These are phyloP conservation scores for Sicyos baderoa DNA, from an alignment of 306 rosid genomes.

Conservation along the genomic window DNA sequence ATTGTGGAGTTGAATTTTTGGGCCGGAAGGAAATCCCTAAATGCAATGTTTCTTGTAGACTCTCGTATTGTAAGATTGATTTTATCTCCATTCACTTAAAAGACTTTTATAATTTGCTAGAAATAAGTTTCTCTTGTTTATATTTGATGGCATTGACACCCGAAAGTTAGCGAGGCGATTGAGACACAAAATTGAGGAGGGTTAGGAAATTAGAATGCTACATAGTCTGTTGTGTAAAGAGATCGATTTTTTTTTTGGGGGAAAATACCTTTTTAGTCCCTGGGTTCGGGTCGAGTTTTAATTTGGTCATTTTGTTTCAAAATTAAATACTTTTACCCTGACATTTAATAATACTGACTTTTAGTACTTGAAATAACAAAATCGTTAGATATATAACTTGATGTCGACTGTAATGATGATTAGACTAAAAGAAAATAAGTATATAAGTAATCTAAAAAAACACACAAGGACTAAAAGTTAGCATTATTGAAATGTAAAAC, in stretches of 20 bases:
- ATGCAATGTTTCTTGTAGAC: not conserved
- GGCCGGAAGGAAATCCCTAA: slow-evolving; percentile 7
- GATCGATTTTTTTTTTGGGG: not conserved
- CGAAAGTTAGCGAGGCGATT: not conserved
- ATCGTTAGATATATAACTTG: too few relatives aligned
- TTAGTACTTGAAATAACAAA: too few relatives aligned
- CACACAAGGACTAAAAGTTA: too few relatives aligned
- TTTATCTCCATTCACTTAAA: not conserved
- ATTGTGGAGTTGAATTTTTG: slow-evolving; percentile 1
- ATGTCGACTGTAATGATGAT: too few relatives aligned
- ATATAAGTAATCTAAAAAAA: too few relatives aligned
- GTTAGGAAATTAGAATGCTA: not conserved
- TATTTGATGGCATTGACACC: slow-evolving; percentile 2
- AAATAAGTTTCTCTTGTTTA: not conserved
- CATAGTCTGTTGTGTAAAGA: not conserved
- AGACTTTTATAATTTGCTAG: not conserved
- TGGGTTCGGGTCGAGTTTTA: too few relatives aligned
- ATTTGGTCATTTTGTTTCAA: too few relatives aligned
- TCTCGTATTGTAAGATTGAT: not conserved
- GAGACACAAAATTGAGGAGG: not conserved
- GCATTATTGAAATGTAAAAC: too few relatives aligned
- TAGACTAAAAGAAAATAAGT: too few relatives aligned
- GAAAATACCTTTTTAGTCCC: too few relatives aligned
- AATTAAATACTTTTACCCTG: too few relatives aligned
- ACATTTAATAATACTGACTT: too few relatives aligned